phyloP scores from a whole-genome alignment of 1,139 yeast species.

The Kurtzmaniella quercitrusa region DNA sequence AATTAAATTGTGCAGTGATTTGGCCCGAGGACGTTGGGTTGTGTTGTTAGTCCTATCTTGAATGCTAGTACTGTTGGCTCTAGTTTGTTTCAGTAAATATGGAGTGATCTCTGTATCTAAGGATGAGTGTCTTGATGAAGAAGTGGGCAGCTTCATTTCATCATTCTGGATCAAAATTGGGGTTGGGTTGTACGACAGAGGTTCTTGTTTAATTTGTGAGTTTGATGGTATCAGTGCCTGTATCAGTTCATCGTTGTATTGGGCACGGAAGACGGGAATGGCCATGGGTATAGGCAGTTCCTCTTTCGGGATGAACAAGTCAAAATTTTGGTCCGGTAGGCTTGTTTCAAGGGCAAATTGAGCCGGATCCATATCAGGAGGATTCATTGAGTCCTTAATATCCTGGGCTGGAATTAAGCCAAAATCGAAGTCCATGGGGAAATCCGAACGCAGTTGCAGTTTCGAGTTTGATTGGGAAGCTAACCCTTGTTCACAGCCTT shows the following conservation, averaged over 20 bases:
- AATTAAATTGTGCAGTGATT: constrained; percentile 41
- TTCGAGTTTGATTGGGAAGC: constrained; percentile 2
- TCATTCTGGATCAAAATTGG: not conserved
- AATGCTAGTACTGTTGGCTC: not conserved
- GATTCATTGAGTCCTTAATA: not conserved
- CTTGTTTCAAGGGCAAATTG: constrained; percentile 6
- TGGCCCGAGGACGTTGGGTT: constrained; percentile 15
- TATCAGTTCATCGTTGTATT: not conserved
- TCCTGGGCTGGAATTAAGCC: constrained; percentile 16
- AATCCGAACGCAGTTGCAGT: constrained; percentile 6
- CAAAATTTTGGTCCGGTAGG: constrained; percentile 7
- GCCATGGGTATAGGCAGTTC: not conserved
- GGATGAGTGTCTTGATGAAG: not conserved
- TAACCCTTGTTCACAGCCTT: not conserved
- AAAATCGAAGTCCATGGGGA: constrained; percentile 31
- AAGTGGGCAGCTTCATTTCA: not conserved
- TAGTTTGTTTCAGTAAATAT: not conserved
- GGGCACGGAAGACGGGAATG: not conserved
- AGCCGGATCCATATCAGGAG: constrained; percentile 2
- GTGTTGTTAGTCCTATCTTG: not conserved
- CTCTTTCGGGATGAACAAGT: constrained; percentile 1
- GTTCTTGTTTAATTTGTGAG: not conserved
- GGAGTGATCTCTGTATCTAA: not conserved
- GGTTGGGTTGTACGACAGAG: not conserved
- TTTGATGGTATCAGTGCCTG: not conserved